Conservation (phyloP, 1,284 basidiomycete genomes). For the Trametes sp. region DNA sequence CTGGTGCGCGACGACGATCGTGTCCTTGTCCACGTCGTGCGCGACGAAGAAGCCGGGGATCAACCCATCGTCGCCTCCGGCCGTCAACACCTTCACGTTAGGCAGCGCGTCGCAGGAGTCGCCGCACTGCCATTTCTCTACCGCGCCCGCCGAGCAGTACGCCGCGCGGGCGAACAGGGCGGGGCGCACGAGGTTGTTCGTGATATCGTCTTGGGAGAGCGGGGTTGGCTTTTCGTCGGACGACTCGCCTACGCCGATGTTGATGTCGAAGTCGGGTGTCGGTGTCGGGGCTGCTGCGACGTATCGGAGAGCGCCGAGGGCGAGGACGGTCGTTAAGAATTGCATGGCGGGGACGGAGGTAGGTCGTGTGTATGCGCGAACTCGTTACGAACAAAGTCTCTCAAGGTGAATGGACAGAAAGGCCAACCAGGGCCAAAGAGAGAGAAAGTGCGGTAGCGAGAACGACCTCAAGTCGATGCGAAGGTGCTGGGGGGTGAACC, state of each 20-base stretch:
- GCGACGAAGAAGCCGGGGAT: conserved; percentile 48
- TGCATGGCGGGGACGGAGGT: not conserved
- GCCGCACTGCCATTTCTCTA: conserved; percentile 2
- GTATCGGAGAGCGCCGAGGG: not conserved
- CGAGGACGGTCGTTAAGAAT: not conserved
- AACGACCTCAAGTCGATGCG: not conserved
- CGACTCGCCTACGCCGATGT: not conserved
- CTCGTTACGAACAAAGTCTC: not conserved
- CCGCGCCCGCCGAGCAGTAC: conserved; percentile 45
- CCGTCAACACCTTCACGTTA: conserved; percentile 49
- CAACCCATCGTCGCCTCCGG: conserved; percentile 60
- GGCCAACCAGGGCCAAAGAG: not conserved
- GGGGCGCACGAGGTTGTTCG: conserved; percentile 44
- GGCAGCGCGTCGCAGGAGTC: conserved; percentile 1
- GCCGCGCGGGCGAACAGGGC: conserved; percentile 49
- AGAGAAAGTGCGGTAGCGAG: not conserved
- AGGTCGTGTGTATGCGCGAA: not conserved
- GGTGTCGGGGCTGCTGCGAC: not conserved
- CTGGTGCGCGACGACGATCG: conserved; percentile 55
- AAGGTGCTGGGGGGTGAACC: not conserved
- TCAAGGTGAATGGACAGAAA: not conserved
- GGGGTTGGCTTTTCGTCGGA: conserved; percentile 9
- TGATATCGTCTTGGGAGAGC: conserved; percentile 36
- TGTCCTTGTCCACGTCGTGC: conserved; percentile 45
- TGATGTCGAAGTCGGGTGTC: not conserved